Evolutionary conservation across 2,329 filamentous ascomycete species (phyloP).

Genomic region (Apiospora hydei): DNA sequence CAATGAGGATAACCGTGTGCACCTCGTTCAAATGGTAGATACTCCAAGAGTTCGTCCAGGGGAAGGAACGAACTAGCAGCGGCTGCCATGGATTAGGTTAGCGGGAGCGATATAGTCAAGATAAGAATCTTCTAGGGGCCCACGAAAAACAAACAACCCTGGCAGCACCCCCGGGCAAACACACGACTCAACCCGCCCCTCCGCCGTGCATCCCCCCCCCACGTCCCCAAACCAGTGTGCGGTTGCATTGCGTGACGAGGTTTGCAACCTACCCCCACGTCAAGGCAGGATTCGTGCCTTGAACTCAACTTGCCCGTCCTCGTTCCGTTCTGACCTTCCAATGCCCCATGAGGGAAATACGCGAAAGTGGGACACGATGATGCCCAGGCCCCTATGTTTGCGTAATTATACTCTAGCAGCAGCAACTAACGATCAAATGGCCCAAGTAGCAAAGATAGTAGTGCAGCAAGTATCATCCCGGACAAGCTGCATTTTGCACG

Average conservation of each 20-base stretch:
- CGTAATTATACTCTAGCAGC: not conserved
- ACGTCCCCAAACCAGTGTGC: not conserved
- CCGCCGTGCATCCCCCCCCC: not conserved
- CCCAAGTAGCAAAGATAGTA: not conserved
- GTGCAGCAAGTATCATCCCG: not conserved
- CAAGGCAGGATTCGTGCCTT: not conserved
- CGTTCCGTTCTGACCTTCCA: not conserved
- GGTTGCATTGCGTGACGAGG: not conserved
- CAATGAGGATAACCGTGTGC: not conserved
- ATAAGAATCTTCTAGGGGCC: not conserved
- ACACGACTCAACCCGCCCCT: slow-evolving; percentile 4
- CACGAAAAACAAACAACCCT: not conserved
- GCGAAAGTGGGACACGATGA: not conserved
- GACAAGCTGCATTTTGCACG: not conserved
- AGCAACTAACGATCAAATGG: not conserved
- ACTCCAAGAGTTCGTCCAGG: not conserved
- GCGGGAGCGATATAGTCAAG: slow-evolving; percentile 8
- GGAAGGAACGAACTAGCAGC: not conserved
- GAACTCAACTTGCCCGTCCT: not conserved
- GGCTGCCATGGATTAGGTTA: not conserved
- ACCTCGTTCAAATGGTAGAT: not conserved
- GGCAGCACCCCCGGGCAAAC: not conserved
- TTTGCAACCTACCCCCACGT: not conserved
- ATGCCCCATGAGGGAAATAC: not conserved
- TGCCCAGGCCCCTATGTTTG: not conserved